These are phyloP conservation scores for Taxillus chinensis DNA, from an alignment of 164 flowering plant species.

Conservation along the genomic window DNA sequence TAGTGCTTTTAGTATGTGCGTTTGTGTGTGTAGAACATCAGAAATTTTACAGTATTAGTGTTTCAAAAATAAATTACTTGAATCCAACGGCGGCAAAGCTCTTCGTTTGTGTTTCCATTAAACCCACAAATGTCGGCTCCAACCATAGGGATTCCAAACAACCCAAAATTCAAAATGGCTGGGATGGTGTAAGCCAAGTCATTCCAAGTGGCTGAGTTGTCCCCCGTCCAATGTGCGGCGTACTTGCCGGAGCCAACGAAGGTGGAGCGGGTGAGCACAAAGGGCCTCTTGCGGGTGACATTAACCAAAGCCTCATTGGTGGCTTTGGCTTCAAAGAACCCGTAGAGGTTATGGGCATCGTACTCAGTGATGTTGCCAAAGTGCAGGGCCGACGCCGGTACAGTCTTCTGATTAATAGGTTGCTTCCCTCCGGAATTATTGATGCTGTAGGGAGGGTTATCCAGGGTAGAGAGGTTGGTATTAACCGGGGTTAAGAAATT, in stretches of 20 bases:
- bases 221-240: slow-evolving; percentile 89
- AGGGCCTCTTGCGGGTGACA: slow-evolving; percentile 48
- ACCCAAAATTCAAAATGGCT: slow-evolving; percentile 45
- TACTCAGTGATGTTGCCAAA: slow-evolving; percentile 51
- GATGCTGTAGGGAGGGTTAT: slow-evolving; percentile 73
- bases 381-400: slow-evolving; percentile 49
- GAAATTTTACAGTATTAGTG: too few species aligned
- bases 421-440: slow-evolving; percentile 31
- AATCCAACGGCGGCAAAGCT: slow-evolving; percentile 78
- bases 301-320: slow-evolving; percentile 41
- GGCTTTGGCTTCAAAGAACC: slow-evolving; percentile 44
- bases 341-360: slow-evolving; percentile 55
- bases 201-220: slow-evolving; percentile 67
- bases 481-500: slow-evolving; percentile 47
- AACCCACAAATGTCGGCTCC: slow-evolving; percentile 92
- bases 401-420: slow-evolving; percentile 40
- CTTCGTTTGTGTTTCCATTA: slow-evolving; percentile 44
- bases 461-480: slow-evolving; percentile 36
- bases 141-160: slow-evolving; percentile 82
- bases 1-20: too few species aligned
- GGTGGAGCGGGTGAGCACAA: slow-evolving; percentile 62
- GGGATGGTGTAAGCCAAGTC: slow-evolving; percentile 63
- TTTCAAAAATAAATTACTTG: slow-evolving; percentile 25
- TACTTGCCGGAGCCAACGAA: slow-evolving; percentile 69
- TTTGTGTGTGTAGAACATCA: too few species aligned